Evolutionary conservation across 1,139 yeast genomes (phyloP).

Genomic region (Yamadazyma sp.): DNA sequence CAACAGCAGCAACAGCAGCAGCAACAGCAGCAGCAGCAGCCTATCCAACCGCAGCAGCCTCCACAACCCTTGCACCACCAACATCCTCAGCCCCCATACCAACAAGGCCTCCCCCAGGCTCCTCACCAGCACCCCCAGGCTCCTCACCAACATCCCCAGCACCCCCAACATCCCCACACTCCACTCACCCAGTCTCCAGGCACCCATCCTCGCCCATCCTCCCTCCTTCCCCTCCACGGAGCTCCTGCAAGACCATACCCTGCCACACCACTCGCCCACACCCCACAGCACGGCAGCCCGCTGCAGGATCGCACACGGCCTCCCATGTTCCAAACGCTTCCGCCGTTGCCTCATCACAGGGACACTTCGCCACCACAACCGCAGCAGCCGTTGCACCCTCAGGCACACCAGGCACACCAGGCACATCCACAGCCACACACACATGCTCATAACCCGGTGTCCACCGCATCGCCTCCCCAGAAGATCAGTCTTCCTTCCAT

Average conservation of each 20-base stretch:
- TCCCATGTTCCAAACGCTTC: background rate
- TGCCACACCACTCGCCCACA: too few relatives aligned
- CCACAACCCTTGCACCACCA: background rate
- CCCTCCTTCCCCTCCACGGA: background rate
- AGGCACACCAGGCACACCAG: too few relatives aligned
- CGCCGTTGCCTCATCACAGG: background rate
- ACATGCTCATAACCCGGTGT: too few relatives aligned
- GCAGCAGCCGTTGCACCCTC: background rate
- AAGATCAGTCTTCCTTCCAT: constrained; percentile 2
- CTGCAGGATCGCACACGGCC: too few relatives aligned
- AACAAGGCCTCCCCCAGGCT: background rate
- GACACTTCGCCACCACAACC: background rate
- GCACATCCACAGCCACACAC: too few relatives aligned
- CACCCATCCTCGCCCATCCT: too few relatives aligned
- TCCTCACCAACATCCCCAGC: too few relatives aligned
- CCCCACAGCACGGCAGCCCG: too few relatives aligned
- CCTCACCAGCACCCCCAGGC: background rate
- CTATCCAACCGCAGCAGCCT: constrained; percentile 2
- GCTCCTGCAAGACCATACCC: background rate
- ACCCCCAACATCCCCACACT: too few relatives aligned
- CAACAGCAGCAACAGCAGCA: too few relatives aligned
- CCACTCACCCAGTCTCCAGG: too few relatives aligned
- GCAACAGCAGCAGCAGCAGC: constrained; percentile 3
- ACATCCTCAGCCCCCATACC: background rate
- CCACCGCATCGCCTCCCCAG: background rate